Percentiles rank a stretch among this genome's conserved stretches.
Evolutionary conservation across 345 rosid species (phyloP).

Genomic region (Salix udensis): DNA sequence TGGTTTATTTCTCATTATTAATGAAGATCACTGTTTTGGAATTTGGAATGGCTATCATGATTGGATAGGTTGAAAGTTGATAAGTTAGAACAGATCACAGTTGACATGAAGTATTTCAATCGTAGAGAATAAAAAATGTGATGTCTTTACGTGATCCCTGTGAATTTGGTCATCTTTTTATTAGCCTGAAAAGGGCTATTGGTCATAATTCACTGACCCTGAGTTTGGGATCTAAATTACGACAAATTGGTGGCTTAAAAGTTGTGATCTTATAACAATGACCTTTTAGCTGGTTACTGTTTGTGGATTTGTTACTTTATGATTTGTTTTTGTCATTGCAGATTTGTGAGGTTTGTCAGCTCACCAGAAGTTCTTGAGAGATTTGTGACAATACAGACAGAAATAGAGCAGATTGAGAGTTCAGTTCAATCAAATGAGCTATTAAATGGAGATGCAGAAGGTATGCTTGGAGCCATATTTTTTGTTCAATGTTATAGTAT

Average conservation of each 20-base stretch:
- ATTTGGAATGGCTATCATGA: neutral
- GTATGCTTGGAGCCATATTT: constrained; percentile 29
- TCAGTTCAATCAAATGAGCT: constrained; percentile 59
- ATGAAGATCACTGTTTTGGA: neutral
- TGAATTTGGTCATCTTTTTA: neutral
- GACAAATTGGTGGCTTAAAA: neutral
- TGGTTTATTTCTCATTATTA: constrained; percentile 1
- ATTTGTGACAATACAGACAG: constrained; percentile 75
- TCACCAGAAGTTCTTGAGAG: constrained; percentile 98
- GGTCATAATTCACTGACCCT: neutral
- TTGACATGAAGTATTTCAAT: neutral
- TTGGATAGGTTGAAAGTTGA: neutral
- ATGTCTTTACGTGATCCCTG: neutral
- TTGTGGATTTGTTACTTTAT: neutral
- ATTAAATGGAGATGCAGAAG: constrained; percentile 45
- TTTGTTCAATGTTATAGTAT: neutral
- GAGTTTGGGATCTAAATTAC: neutral
- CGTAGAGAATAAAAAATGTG: too few species aligned
- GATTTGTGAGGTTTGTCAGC: constrained; percentile 89
- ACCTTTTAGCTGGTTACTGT: neutral
- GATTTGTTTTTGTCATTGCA: constrained; percentile 16
- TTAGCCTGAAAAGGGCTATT: neutral
- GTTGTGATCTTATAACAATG: neutral
- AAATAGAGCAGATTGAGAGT: constrained; percentile 75
- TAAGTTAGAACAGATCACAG: too few species aligned